Percentiles rank a stretch among this genome's conserved stretches.
Evolutionary conservation across 495 filamentous ascomycete species (phyloP).

Genomic region (Trichoderma erinaceum): DNA sequence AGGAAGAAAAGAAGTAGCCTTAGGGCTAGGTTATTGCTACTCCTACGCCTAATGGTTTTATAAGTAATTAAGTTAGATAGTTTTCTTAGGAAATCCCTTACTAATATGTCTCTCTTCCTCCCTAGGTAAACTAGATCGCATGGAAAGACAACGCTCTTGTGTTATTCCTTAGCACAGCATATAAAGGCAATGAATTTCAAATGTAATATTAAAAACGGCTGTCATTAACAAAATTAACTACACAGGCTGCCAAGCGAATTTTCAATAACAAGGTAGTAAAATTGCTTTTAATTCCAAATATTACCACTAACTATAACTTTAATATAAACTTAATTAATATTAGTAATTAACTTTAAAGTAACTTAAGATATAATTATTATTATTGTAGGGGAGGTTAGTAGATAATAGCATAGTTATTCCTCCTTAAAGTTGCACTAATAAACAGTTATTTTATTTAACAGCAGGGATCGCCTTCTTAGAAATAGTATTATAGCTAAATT

Average conservation of each 20-base stretch:
- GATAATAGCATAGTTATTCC: not conserved
- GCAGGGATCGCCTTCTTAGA: not conserved
- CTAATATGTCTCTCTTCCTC: not conserved
- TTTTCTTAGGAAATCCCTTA: not conserved
- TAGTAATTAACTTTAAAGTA: not conserved
- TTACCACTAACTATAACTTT: not conserved
- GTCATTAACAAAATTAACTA: not conserved
- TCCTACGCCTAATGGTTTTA: not conserved
- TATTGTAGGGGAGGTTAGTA: not conserved
- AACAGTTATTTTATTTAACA: not conserved
- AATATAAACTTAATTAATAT: not conserved
- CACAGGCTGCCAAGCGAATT: not conserved
- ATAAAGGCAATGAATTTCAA: not conserved
- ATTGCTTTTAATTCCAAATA: not conserved
- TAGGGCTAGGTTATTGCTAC: not conserved
- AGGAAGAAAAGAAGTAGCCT: not conserved
- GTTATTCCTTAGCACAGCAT: not conserved
- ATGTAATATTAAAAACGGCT: not conserved
- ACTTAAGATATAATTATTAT: not conserved
- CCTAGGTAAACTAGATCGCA: not conserved
- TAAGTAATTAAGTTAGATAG: not conserved
- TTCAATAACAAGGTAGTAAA: not conserved
- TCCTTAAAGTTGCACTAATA: not conserved
- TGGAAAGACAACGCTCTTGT: not conserved
- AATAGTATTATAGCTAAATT: not conserved